Conservation (phyloP, 345 rosid species). For the Heritiera littoralis region DNA sequence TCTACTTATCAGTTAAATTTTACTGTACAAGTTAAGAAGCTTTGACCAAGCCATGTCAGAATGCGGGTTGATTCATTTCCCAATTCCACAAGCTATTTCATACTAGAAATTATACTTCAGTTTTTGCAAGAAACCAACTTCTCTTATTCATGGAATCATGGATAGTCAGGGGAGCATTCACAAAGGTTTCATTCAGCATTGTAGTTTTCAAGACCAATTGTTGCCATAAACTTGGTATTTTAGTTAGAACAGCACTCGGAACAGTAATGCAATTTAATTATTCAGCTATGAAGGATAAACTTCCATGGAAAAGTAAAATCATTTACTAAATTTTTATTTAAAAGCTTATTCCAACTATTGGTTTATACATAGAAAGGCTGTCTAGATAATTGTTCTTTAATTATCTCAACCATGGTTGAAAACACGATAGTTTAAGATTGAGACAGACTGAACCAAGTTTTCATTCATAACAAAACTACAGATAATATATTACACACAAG, state of each 20-base stretch:
- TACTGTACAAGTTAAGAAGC: not conserved
- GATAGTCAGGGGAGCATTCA: not conserved
- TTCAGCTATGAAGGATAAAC: not conserved
- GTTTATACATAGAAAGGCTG: not conserved
- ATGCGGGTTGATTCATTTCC: not conserved
- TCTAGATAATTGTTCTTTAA: no score
- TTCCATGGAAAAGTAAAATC: not conserved
- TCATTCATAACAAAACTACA: not conserved
- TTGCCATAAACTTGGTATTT: not conserved
- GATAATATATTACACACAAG: not conserved
- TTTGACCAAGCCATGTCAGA: not conserved
- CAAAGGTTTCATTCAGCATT: not conserved
- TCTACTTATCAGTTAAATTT: not conserved
- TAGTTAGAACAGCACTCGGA: not conserved
- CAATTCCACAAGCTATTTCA: not conserved
- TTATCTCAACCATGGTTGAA: no score
- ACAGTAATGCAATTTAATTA: not conserved
- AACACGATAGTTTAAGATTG: not conserved
- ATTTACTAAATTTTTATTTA: not conserved
- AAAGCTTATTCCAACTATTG: not conserved
- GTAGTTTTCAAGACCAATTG: not conserved
- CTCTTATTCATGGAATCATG: not conserved
- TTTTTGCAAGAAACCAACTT: not conserved
- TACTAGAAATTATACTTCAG: not conserved
- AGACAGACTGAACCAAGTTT: not conserved